Conservation (phyloP, 805 yeast genomes). For the Starmerella stellata region DNA sequence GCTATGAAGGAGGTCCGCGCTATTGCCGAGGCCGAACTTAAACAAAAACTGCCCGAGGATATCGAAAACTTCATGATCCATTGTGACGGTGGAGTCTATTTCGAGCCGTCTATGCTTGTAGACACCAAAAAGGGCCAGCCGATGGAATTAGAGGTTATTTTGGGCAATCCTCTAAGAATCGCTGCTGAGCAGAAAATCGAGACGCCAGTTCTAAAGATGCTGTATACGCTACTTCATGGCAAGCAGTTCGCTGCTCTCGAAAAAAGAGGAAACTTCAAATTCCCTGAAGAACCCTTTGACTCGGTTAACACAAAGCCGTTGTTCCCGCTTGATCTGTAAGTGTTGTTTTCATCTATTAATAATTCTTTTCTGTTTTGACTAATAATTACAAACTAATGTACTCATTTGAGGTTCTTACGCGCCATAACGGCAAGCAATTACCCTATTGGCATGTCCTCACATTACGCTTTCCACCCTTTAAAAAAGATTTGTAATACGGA, state of each 20-base stretch:
- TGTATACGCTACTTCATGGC: constrained; percentile 43
- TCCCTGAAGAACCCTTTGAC: constrained; percentile 25
- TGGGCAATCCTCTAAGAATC: constrained; percentile 43
- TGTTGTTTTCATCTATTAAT: not conserved
- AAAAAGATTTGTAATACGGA: no score
- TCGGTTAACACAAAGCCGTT: not conserved
- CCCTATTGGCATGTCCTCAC: no score
- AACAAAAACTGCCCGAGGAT: constrained; percentile 35
- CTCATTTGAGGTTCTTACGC: no score
- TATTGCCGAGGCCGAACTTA: constrained; percentile 49
- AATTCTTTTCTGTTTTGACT: not conserved
- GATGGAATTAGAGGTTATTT: constrained; percentile 52
- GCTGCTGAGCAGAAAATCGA: constrained; percentile 32
- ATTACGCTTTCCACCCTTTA: no score
- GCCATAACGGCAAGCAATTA: not conserved
- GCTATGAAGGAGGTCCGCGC: constrained; percentile 50
- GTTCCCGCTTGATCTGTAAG: not conserved
- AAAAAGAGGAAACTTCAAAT: constrained; percentile 28
- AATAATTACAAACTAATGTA: not conserved
- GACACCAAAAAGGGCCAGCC: constrained; percentile 49
- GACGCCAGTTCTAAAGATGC: constrained; percentile 40
- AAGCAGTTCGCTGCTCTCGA: constrained; percentile 49
- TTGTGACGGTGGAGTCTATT: constrained; percentile 41
- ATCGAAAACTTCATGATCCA: constrained; percentile 34
- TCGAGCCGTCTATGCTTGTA: constrained; percentile 56